phyloP scores from a whole-genome alignment of 257 asterid genomes.

The Scutellaria galericulata region DNA sequence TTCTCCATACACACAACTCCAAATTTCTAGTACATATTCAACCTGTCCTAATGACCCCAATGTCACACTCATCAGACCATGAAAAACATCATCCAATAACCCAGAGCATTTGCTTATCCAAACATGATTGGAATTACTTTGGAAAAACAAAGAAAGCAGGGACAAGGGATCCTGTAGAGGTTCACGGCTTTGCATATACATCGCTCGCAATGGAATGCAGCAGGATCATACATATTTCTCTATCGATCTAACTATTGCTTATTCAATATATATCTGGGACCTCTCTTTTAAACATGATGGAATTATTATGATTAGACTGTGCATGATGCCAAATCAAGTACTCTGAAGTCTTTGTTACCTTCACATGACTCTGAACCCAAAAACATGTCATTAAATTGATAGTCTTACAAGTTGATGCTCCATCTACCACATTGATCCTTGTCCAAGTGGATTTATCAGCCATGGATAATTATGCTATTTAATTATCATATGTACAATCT shows the following conservation, averaged over 20 bases:
- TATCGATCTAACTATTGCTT: neutral
- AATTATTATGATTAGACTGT: conserved; percentile 11
- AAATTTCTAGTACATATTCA: neutral
- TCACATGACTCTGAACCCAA: conserved; percentile 11
- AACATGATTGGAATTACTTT: too few relatives aligned
- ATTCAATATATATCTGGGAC: neutral
- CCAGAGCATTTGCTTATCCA: neutral
- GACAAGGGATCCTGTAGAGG: neutral
- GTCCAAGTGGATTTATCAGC: conserved; percentile 20
- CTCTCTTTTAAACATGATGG: neutral
- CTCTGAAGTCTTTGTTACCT: neutral
- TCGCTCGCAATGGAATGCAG: neutral
- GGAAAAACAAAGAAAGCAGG: too few relatives aligned
- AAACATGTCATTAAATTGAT: conserved; percentile 12
- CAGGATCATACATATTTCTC: neutral
- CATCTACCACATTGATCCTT: conserved; percentile 11
- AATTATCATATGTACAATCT: neutral
- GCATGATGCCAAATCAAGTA: conserved; percentile 19
- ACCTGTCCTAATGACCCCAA: conserved; percentile 18
- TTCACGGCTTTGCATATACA: neutral
- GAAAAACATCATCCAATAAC: neutral
- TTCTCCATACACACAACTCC: neutral
- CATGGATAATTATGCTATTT: neutral
- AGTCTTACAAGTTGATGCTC: conserved; percentile 21
- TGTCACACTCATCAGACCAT: conserved; percentile 19